Percentiles rank a stretch among this genome's conserved stretches.
phyloP scores from a whole-genome alignment of 2,329 filamentous ascomycete species.

The Calonectria henricotiae region DNA sequence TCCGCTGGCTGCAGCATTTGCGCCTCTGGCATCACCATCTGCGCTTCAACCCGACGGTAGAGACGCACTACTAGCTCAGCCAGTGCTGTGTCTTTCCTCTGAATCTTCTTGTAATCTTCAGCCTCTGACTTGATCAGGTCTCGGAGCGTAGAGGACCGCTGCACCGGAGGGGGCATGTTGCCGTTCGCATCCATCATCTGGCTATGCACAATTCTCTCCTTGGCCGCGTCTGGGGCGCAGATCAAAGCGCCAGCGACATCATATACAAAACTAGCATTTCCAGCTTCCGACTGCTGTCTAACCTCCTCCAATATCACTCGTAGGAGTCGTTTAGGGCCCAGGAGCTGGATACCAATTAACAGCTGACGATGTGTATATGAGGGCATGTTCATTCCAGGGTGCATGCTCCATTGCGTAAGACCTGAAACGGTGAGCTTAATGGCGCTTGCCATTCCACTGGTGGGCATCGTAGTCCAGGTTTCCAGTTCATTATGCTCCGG shows the following conservation, averaged over 20 bases:
- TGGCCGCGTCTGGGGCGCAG: constrained; percentile 76
- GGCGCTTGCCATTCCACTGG: constrained; percentile 71
- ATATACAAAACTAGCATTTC: constrained; percentile 75
- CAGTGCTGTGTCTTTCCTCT: constrained; percentile 70
- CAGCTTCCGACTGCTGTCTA: constrained; percentile 73
- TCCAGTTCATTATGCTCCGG: constrained; percentile 79
- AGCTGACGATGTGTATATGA: constrained; percentile 83
- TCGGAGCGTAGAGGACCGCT: constrained; percentile 71
- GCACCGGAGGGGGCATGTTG: constrained; percentile 58
- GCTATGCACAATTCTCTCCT: constrained; percentile 58
- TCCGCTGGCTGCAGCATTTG: constrained; percentile 63
- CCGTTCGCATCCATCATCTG: constrained; percentile 57
- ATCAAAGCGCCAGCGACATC: constrained; percentile 81
- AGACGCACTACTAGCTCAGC: constrained; percentile 77
- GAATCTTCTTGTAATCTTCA: constrained; percentile 71
- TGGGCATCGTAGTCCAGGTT: constrained; percentile 73
- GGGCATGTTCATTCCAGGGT: constrained; percentile 71
- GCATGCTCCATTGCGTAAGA: constrained; percentile 78
- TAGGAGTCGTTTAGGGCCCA: constrained; percentile 76
- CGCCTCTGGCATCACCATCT: constrained; percentile 67
- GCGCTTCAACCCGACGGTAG: constrained; percentile 77
- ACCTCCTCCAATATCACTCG: constrained; percentile 78
- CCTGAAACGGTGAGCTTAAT: constrained; percentile 75
- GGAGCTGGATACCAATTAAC: constrained; percentile 72
- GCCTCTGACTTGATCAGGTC: constrained; percentile 73